Evolutionary conservation across 2,329 filamentous ascomycete species (phyloP).

Genomic region (Fusarium sacchari): DNA sequence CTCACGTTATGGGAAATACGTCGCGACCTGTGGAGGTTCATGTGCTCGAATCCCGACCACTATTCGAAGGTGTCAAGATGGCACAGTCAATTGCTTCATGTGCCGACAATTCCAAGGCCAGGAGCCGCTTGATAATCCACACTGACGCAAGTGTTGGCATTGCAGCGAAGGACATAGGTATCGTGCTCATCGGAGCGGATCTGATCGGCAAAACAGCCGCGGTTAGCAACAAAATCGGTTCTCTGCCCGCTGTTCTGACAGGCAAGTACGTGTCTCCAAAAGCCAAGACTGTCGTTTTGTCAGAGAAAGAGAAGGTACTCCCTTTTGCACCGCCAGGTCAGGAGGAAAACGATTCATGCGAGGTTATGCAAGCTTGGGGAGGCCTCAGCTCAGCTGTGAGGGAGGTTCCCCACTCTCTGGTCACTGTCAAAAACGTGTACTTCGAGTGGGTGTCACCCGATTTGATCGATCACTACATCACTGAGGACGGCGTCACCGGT

Average conservation of each 20-base stretch:
- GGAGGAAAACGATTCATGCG: slow-evolving; percentile 61
- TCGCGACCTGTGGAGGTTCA: slow-evolving; percentile 61
- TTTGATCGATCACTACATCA: slow-evolving; percentile 64
- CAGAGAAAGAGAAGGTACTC: slow-evolving; percentile 69
- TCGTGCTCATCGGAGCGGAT: slow-evolving; percentile 73
- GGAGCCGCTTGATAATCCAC: slow-evolving; percentile 57
- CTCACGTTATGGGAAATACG: slow-evolving; percentile 50
- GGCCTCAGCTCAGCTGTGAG: slow-evolving; percentile 7
- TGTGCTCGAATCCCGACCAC: slow-evolving; percentile 73
- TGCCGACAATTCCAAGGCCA: slow-evolving; percentile 43
- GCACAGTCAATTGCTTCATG: slow-evolving; percentile 60
- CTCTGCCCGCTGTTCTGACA: slow-evolving; percentile 66
- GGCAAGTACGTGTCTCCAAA: slow-evolving; percentile 59
- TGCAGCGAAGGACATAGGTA: slow-evolving; percentile 61
- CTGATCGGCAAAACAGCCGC: slow-evolving; percentile 66
- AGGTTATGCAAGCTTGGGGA: slow-evolving; percentile 62
- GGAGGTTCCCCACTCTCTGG: not conserved
- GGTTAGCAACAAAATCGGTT: slow-evolving; percentile 75
- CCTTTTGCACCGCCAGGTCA: slow-evolving; percentile 55
- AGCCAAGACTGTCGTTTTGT: slow-evolving; percentile 64
- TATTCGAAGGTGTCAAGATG: slow-evolving; percentile 71
- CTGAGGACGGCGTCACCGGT: slow-evolving; percentile 60
- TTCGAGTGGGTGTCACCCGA: slow-evolving; percentile 68
- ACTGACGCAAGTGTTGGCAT: slow-evolving; percentile 69
- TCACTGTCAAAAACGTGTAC: slow-evolving; percentile 61